Base-by-base conservation (phyloP, 768 basidiomycete genomes). In the Mycena metata region DNA sequence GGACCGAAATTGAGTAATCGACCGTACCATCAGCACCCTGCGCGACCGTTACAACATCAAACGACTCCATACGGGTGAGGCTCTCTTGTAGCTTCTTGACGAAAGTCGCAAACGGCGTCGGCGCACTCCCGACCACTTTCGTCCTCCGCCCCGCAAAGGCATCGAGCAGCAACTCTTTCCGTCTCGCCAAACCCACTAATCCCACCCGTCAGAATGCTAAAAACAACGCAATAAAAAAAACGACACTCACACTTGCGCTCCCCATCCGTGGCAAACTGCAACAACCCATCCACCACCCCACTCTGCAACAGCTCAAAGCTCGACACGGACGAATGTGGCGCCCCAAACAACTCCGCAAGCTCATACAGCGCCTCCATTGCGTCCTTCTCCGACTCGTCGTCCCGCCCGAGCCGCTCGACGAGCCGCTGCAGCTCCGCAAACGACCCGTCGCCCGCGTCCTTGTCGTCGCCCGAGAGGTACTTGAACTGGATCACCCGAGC, bases 71-170 rank as follows among this genome's bases (percentile, higher is more conserved):
- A 72, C 96, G 84, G 13, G 98, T 98, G 24, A 99, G 80, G 76
- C 93, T 94, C 80, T 99, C 98, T 78, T 99, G 98, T 39, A 99
- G 79, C 72, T 97, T 96, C 85, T 97, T 98, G 60, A 99, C 95
- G 39, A 99, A 87, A 12, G 91, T 85, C 2, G 90, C 79, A 46
- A 98, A 89, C 0, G 88, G 89, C 10, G 85, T 90, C 77, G 87
- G 90, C 41, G 24, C 24, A 74, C 81, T 58, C 78, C 76, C 42
- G 67, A 85, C 66, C 10, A 77, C 79, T 71, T 85, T 88, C 30
- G 82, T 77, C 69, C 84, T 83, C 46, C 87, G 85, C 30, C 83
- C 80, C 36, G 88, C 87, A 76, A 99, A 93, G 2, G 92, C 88
- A 61, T 94, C 91, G 60, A 95, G 86, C 46, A 99, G 77, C 23